Evolutionary conservation across 208 protist genomes (phyloP).

Genomic region (Vickermania spadyakhi): DNA sequence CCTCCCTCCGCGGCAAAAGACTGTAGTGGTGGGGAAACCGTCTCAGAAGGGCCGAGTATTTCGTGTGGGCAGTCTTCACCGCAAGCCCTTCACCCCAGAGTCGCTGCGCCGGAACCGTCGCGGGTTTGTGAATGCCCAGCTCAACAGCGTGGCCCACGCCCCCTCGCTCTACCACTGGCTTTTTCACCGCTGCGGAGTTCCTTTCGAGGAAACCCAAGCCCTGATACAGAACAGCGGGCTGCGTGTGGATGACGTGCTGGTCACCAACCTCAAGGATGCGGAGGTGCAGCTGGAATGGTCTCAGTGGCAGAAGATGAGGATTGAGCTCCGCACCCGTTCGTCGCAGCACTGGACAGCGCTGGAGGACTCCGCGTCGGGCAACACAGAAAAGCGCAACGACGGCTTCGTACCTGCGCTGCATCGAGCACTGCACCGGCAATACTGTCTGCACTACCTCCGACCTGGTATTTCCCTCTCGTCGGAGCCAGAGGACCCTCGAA

Average conservation of each 20-base stretch:
- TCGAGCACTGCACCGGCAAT: slow-evolving; percentile 71
- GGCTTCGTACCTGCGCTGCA: slow-evolving; percentile 75
- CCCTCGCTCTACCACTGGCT: slow-evolving; percentile 86
- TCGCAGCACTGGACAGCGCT: slow-evolving; percentile 21
- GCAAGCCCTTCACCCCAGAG: slow-evolving; percentile 44
- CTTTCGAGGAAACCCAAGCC: slow-evolving; percentile 60
- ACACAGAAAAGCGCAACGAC: neutral
- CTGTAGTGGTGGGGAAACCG: slow-evolving; percentile 30
- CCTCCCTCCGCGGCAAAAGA: slow-evolving; percentile 18
- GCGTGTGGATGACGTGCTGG: slow-evolving; percentile 40
- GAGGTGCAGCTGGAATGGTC: slow-evolving; percentile 75
- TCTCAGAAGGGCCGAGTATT: slow-evolving; percentile 59
- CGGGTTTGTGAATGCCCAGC: slow-evolving; percentile 68
- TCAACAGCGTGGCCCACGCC: slow-evolving; percentile 77
- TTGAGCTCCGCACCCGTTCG: slow-evolving; percentile 25
- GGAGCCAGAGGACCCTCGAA: slow-evolving; percentile 60
- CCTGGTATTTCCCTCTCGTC: slow-evolving; percentile 64
- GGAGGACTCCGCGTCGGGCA: neutral
- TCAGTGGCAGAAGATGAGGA: slow-evolving; percentile 57
- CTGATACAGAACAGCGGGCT: slow-evolving; percentile 30
- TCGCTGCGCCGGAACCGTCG: slow-evolving; percentile 57
- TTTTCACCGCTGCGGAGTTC: slow-evolving; percentile 78
- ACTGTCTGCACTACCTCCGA: slow-evolving; percentile 52
- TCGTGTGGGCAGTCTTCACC: slow-evolving; percentile 60
- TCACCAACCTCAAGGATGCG: slow-evolving; percentile 30